Evolutionary conservation across 306 rosid genomes (phyloP).

Genomic region (Gleditsia sinensis): DNA sequence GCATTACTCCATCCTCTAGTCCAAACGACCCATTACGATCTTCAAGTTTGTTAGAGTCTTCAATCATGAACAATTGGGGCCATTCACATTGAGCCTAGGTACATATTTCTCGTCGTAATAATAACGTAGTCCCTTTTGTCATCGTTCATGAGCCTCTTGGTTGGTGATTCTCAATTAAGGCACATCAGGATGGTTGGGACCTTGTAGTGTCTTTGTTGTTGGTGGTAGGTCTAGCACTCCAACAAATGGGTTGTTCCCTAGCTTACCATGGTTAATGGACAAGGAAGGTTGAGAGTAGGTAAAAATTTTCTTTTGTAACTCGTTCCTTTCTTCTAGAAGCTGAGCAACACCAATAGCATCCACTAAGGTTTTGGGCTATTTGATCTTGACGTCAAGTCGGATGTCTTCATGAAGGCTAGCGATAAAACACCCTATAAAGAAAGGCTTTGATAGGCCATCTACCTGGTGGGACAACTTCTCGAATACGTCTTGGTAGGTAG

Average conservation of each 20-base stretch:
- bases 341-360: background rate
- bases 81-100: background rate
- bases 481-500: background rate
- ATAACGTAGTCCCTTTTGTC: too few species aligned
- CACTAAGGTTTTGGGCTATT: background rate
- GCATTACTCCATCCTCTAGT: too few species aligned
- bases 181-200: background rate
- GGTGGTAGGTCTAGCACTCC: background rate
- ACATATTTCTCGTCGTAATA: background rate
- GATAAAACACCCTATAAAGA: background rate
- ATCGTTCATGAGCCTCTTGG: background rate
- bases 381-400: too few species aligned
- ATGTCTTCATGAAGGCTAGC: background rate
- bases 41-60: background rate
- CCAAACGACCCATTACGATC: background rate
- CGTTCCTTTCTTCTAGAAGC: background rate
- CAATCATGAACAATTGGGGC: background rate
- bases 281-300: too few species aligned
- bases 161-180: background rate
- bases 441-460: background rate
- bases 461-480: background rate
- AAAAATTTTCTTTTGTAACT: background rate
- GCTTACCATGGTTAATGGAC: background rate
- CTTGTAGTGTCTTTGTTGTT: too few species aligned
- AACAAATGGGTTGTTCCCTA: too few species aligned